phyloP scores from a whole-genome alignment of 2,329 filamentous ascomycete species.

The Colletotrichum costaricense region DNA sequence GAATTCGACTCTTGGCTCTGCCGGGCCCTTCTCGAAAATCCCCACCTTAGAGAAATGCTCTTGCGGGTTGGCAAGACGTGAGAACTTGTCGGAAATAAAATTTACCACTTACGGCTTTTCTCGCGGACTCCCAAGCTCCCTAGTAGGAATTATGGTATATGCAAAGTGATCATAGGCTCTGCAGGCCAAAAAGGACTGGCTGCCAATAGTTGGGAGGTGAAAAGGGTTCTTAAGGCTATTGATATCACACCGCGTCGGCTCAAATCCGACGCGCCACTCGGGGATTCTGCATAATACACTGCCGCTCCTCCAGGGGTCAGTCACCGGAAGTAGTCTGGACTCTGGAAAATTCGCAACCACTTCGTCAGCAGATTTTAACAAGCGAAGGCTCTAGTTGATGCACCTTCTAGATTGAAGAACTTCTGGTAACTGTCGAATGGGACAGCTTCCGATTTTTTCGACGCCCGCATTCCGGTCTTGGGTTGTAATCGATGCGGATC shows the following conservation, averaged over 20 bases:
- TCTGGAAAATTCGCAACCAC: neutral
- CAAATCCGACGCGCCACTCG: neutral
- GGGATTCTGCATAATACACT: neutral
- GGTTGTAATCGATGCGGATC: conserved; percentile 18
- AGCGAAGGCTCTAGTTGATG: neutral
- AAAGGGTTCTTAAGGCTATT: neutral
- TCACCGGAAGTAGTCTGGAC: neutral
- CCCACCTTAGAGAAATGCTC: neutral
- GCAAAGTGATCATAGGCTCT: neutral
- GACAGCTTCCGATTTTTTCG: neutral
- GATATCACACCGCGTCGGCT: neutral
- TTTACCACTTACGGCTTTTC: neutral
- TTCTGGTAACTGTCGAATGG: neutral
- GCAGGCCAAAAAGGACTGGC: neutral
- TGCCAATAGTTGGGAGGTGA: neutral
- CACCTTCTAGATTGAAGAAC: neutral
- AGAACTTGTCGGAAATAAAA: neutral
- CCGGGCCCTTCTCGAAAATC: neutral
- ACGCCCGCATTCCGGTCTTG: conserved; percentile 20
- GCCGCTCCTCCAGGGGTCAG: neutral
- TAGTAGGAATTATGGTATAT: neutral
- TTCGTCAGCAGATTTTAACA: neutral
- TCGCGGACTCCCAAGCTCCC: neutral
- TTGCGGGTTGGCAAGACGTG: neutral
- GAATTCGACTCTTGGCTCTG: neutral